Evolutionary conservation across 2,329 filamentous ascomycete genomes (phyloP).

Genomic region (Penicillium glabrum): DNA sequence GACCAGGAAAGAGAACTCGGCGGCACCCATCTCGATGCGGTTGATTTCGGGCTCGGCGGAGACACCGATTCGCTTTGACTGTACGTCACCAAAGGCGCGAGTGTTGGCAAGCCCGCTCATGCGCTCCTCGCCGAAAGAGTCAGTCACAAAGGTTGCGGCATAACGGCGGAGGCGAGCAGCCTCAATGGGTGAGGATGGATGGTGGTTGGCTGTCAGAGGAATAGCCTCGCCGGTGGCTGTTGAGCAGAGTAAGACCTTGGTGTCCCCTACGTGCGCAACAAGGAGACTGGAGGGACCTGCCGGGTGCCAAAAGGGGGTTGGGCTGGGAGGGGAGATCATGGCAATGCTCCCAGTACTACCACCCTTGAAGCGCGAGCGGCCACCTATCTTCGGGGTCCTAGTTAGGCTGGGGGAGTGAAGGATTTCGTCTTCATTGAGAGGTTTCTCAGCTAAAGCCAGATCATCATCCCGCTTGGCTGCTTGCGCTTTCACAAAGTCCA

Average conservation of each 20-base stretch:
- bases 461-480: conserved; percentile 77
- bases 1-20: conserved; percentile 85
- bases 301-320: conserved; percentile 94
- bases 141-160: conserved; percentile 82
- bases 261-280: conserved; percentile 91
- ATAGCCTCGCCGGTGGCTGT: conserved; percentile 77
- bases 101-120: conserved; percentile 93
- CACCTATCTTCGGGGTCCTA: conserved; percentile 61
- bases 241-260: conserved; percentile 83
- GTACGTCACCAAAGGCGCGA: conserved; percentile 89
- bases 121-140: conserved; percentile 96
- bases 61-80: conserved; percentile 87
- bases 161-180: conserved; percentile 80
- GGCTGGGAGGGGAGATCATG: conserved; percentile 87
- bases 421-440: conserved; percentile 82
- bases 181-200: conserved; percentile 84
- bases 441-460: conserved; percentile 67
- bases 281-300: conserved; percentile 78
- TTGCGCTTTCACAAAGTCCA: conserved; percentile 91
- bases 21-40: conserved; percentile 74
- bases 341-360: conserved; percentile 90
- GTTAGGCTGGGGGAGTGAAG: conserved; percentile 62
- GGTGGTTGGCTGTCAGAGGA: conserved; percentile 86
- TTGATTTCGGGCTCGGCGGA: conserved; percentile 89
- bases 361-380: conserved; percentile 78